Evolutionary conservation across 495 filamentous ascomycete species (phyloP).

Genomic region (Neurospora terricola): DNA sequence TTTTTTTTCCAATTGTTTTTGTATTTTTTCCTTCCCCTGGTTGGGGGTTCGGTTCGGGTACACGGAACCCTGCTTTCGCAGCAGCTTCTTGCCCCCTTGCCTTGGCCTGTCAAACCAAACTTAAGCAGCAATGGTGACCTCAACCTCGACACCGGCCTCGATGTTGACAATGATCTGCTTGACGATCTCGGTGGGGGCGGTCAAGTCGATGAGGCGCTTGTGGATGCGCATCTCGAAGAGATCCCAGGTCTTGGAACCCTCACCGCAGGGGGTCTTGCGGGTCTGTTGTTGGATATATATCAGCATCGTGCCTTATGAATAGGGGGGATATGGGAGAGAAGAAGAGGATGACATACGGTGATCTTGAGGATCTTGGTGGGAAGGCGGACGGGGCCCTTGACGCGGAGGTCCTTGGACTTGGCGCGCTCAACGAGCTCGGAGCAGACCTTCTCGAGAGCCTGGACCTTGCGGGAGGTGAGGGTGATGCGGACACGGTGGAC

Average conservation of each 20-base stretch:
- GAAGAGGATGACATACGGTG: conserved; percentile 40
- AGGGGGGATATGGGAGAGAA: too few relatives aligned
- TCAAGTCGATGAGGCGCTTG: conserved; percentile 79
- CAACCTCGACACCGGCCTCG: conserved; percentile 99
- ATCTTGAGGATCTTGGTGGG: conserved; percentile 96
- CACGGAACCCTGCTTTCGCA: background rate
- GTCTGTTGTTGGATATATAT: conserved; percentile 10
- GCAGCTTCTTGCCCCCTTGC: background rate
- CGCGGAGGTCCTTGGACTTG: conserved; percentile 94
- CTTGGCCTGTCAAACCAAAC: background rate
- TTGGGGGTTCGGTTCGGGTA: background rate
- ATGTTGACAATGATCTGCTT: conserved; percentile 99
- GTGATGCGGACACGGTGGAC: conserved; percentile 99
- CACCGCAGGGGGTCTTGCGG: conserved; percentile 83
- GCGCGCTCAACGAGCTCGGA: conserved; percentile 96
- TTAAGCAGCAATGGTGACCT: conserved; percentile 99
- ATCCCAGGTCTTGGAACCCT: conserved; percentile 99
- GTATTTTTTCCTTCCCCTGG: background rate
- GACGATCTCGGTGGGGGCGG: conserved; percentile 96
- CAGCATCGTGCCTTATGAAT: background rate
- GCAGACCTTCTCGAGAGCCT: conserved; percentile 96
- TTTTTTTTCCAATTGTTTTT: conserved; percentile 1
- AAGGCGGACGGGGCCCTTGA: conserved; percentile 97
- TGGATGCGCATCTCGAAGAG: conserved; percentile 98
- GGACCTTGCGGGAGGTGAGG: conserved; percentile 85